Conservation (phyloP, 768 basidiomycete species). For the Phanerodontia chrysosporium region DNA sequence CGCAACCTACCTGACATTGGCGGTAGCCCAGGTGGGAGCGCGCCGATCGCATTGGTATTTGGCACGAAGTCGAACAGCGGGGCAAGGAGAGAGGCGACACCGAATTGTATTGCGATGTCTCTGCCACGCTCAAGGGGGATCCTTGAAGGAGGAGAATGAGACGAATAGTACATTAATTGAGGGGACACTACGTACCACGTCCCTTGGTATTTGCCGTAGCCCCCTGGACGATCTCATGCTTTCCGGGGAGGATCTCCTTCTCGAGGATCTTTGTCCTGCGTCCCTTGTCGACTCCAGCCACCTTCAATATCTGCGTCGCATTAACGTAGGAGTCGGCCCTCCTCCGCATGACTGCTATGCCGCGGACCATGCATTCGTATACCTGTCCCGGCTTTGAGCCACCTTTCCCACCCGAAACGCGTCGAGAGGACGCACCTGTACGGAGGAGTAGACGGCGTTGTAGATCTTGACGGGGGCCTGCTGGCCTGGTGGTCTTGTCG, state of each 20-base stretch:
- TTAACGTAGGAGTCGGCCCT: slow-evolving; percentile 94
- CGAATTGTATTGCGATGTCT: slow-evolving; percentile 89
- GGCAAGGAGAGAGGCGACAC: slow-evolving; percentile 80
- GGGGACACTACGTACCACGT: slow-evolving; percentile 68
- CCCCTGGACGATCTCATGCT: slow-evolving; percentile 97
- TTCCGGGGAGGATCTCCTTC: slow-evolving; percentile 93
- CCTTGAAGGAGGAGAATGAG: slow-evolving; percentile 44
- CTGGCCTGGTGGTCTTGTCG: slow-evolving; percentile 29
- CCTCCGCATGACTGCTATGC: slow-evolving; percentile 97
- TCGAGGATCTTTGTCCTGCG: slow-evolving; percentile 93
- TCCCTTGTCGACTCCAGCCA: slow-evolving; percentile 97
- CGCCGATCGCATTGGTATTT: slow-evolving; percentile 61
- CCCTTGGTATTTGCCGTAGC: slow-evolving; percentile 98
- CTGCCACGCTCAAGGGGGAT: slow-evolving; percentile 93
- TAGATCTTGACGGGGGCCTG: slow-evolving; percentile 70
- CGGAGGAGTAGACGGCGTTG: slow-evolving; percentile 89
- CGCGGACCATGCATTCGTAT: slow-evolving; percentile 97
- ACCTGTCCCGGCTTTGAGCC: slow-evolving; percentile 48
- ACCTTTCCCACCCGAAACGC: slow-evolving; percentile 7
- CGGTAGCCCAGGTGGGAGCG: slow-evolving; percentile 46
- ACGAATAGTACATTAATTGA: slow-evolving; percentile 1
- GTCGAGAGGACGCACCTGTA: slow-evolving; percentile 49
- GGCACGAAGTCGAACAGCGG: slow-evolving; percentile 95
- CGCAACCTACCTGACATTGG: slow-evolving; percentile 10
- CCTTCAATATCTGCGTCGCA: slow-evolving; percentile 98